Base-by-base conservation (phyloP, 2,329 filamentous ascomycete species). In the Cladosporium sp. region DNA sequence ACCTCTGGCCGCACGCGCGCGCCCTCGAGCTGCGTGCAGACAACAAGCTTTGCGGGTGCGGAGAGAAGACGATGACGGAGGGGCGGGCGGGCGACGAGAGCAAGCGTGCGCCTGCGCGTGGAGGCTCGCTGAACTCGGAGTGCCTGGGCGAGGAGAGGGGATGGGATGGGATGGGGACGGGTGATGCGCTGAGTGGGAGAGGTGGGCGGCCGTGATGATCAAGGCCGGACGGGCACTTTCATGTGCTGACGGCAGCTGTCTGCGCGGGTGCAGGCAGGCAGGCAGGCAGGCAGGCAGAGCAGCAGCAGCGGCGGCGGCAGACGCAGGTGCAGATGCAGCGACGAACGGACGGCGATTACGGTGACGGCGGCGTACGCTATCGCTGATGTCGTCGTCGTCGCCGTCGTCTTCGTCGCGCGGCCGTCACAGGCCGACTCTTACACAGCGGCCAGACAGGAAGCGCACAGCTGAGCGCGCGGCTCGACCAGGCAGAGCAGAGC, bases 11-110 rank as follows among this genome's bases (percentile, higher is more conserved):
- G 28, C 28, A 10, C 25, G 42, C 25, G 42, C 22, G 42, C 39
- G 39, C 39, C 25, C 42, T 45, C 51, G 51, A 51, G 34, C 45
- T 48, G 45, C 28, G 13, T 37, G 47, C 24, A 35, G 48, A 8
- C 9, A 32, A 54, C 51, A 54, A 54, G 51, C 51, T 54, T 54
- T 54, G 37, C 28, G 51, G 51, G 39, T 54, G 51, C 51, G 51
- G 51, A 54, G 51, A 54, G 51, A 42, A 13, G 35, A 54, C 45
- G 51, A 54, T 54, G 51, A 54, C 51, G 39, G 51, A 42, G 39
- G 25, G 39, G 51, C 37, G 28, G 39, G 51, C 39, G 51, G 39
- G 37, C 51, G 39, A 45, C 22, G 10, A 35, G 17, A 17, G 42
- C 42, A 22, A 22, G 22, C 9, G 44, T 10, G 17, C 24, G 44